These are phyloP conservation scores for Fusarium sp. DNA, from an alignment of 2,329 filamentous ascomycete species.

Conservation along the genomic window DNA sequence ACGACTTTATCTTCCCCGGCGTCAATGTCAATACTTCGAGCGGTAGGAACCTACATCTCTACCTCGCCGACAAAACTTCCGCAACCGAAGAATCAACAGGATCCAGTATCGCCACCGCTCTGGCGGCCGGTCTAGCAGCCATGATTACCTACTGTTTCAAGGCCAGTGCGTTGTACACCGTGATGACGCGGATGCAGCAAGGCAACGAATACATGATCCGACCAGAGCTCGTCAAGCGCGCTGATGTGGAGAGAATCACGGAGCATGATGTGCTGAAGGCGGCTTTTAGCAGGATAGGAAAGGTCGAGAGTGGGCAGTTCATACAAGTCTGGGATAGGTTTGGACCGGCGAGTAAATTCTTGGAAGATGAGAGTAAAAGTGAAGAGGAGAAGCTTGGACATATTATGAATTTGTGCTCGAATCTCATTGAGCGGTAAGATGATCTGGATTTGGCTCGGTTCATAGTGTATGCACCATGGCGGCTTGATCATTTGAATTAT, in stretches of 20 bases:
- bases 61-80: not conserved
- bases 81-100: not conserved
- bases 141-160: not conserved
- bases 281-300: not conserved
- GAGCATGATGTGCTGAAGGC: not conserved
- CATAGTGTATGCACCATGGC: too few relatives aligned
- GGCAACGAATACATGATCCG: not conserved
- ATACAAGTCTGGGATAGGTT: not conserved
- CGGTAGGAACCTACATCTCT: not conserved
- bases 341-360: too few relatives aligned
- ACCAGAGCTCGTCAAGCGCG: not conserved
- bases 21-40: not conserved
- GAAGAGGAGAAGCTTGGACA: not conserved
- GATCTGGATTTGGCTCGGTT: too few relatives aligned
- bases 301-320: not conserved
- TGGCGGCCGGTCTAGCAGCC: not conserved
- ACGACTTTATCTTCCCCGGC: conserved; percentile 14
- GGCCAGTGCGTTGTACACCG: not conserved
- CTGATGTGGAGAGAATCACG: not conserved
- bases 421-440: not conserved
- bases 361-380: not conserved
- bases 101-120: not conserved
- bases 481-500: too few relatives aligned
- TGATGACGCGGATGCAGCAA: not conserved
- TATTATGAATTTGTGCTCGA: not conserved